Evolutionary conservation across 2,329 filamentous ascomycete species (phyloP).

Genomic region (Penicillium thymicola): DNA sequence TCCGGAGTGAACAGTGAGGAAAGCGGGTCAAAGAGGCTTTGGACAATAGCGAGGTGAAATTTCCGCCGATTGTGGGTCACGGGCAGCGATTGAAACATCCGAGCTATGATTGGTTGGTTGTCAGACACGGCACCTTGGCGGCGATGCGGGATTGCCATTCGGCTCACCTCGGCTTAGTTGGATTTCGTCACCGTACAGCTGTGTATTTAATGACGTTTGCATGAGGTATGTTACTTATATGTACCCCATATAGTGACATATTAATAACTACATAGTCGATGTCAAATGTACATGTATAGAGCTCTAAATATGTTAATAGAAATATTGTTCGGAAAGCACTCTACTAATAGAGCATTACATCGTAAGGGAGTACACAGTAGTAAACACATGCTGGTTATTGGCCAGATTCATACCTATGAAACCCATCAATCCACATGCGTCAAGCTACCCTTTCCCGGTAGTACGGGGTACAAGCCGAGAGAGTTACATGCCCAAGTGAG

Average conservation of each 20-base stretch:
- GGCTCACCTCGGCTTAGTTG: conserved; percentile 37
- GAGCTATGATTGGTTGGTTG: conserved; percentile 27
- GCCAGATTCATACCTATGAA: not conserved
- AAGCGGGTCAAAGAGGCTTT: conserved; percentile 25
- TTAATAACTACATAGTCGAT: too few species aligned
- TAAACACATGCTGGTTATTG: not conserved
- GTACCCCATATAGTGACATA: too few species aligned
- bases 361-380: not conserved
- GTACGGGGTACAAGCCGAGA: conserved; percentile 15
- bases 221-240: conserved; percentile 6
- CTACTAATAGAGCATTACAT: not conserved
- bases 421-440: conserved; percentile 10
- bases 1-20: conserved; percentile 32
- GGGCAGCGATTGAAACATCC: conserved; percentile 26
- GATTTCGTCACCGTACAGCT: conserved; percentile 28
- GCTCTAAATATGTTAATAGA: not conserved
- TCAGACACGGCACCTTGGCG: conserved; percentile 12
- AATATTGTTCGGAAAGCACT: not conserved
- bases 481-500: not conserved
- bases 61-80: conserved; percentile 27
- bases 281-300: not conserved
- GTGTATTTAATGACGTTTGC: conserved; percentile 25
- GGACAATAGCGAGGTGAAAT: conserved; percentile 21
- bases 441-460: not conserved
- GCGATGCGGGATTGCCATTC: conserved; percentile 28